phyloP scores from a whole-genome alignment of 2,329 filamentous ascomycete genomes.

The Talaromyces amestolkiae region DNA sequence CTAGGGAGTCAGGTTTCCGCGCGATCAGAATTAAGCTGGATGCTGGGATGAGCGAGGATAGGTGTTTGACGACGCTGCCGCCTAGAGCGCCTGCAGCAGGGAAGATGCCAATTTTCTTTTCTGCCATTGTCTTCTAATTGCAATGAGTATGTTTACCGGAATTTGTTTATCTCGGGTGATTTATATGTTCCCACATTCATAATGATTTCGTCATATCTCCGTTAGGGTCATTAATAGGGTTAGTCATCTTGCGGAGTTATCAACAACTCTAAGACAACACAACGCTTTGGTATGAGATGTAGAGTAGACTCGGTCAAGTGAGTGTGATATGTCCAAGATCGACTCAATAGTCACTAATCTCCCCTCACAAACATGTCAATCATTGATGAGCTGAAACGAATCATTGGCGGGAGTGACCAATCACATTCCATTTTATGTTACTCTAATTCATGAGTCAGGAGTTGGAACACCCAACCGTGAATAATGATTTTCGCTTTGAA shows the following conservation, averaged over 20 bases:
- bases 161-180: not conserved
- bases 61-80: conserved; percentile 50
- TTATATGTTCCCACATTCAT: not conserved
- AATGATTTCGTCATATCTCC: conserved; percentile 4
- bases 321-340: not conserved
- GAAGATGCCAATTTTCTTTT: conserved; percentile 41
- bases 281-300: too few relatives aligned
- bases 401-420: not conserved
- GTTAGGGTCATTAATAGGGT: not conserved
- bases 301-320: not conserved
- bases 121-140: not conserved
- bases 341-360: not conserved
- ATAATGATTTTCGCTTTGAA: too few relatives aligned
- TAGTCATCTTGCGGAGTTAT: not conserved
- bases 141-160: not conserved
- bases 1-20: conserved; percentile 44
- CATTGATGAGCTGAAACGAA: not conserved
- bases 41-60: conserved; percentile 46
- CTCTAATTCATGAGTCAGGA: not conserved
- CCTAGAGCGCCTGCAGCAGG: conserved; percentile 56
- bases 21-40: conserved; percentile 50
- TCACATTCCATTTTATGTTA: not conserved
- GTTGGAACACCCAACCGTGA: too few relatives aligned
- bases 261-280: not conserved
- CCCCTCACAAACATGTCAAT: not conserved